Conservation (phyloP, 441 rosid genomes). For the Breynia disticha region DNA sequence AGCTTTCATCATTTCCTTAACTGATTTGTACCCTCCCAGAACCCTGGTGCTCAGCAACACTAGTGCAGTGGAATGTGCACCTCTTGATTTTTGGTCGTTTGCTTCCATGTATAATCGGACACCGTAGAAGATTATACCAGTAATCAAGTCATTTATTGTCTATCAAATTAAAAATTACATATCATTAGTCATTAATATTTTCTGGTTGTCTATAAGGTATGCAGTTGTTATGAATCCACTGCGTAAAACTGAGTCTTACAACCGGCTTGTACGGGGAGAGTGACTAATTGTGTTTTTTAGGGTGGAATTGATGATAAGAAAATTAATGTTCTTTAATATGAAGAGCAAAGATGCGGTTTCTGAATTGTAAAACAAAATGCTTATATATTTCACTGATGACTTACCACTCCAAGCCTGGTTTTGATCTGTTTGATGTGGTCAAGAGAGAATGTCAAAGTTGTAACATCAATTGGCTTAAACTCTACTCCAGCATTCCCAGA, state of each 20-base stretch:
- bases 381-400: not conserved
- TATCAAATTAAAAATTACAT: not conserved
- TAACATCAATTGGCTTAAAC: slow-evolving; percentile 19
- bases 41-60: slow-evolving; percentile 36
- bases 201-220: not conserved
- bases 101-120: slow-evolving; percentile 36
- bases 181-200: not conserved
- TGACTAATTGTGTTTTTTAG: no score
- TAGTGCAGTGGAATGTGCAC: slow-evolving; percentile 21
- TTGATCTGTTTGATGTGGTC: slow-evolving; percentile 33
- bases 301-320: no score
- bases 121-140: slow-evolving; percentile 33
- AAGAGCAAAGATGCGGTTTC: no score
- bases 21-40: slow-evolving; percentile 27
- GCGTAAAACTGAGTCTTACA: no score
- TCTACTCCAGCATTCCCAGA: slow-evolving; percentile 24
- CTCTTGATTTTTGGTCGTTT: slow-evolving; percentile 6
- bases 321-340: no score
- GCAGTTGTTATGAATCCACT: not conserved
- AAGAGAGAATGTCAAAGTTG: slow-evolving; percentile 28
- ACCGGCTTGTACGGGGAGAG: no score
- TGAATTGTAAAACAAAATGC: no score
- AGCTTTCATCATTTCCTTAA: slow-evolving; percentile 36
- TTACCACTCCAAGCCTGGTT: slow-evolving; percentile 33
- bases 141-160: slow-evolving; percentile 40